phyloP scores from a whole-genome alignment of 495 filamentous ascomycete species.

The Daldinia caldariorum region DNA sequence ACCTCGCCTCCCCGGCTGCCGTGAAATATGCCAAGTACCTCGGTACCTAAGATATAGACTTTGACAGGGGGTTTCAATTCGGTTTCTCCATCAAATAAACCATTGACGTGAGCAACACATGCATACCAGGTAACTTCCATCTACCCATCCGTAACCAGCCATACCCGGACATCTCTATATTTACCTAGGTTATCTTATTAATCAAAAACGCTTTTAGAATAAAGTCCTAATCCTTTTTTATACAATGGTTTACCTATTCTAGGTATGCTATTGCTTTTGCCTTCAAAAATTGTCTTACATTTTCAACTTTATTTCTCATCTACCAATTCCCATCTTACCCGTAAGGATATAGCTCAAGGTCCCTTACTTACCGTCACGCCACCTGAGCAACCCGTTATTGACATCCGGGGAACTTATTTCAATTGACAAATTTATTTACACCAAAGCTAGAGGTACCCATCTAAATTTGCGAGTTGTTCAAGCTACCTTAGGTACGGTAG shows the following conservation, averaged over 20 bases:
- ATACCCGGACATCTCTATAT: background rate
- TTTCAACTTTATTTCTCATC: background rate
- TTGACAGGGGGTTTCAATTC: background rate
- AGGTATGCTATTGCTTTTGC: background rate
- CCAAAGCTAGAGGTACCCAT: background rate
- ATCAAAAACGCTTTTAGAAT: background rate
- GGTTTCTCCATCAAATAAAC: slow-evolving; percentile 7
- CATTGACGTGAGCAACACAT: slow-evolving; percentile 1
- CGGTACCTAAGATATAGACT: background rate
- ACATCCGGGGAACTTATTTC: background rate
- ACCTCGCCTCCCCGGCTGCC: background rate
- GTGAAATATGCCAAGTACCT: background rate
- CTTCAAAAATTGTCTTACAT: background rate
- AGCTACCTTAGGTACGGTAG: too few relatives aligned
- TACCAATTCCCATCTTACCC: background rate
- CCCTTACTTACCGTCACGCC: background rate
- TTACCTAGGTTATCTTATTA: slow-evolving; percentile 9
- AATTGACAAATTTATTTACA: background rate
- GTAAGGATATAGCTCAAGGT: background rate
- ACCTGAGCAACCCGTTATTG: background rate
- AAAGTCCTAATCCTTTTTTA: background rate
- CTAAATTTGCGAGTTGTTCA: background rate
- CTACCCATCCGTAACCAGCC: too few relatives aligned
- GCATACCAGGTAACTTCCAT: background rate
- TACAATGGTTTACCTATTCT: background rate